phyloP scores from a whole-genome alignment of 176 grass and related monocot species.

The Tillandsia leiboldiana region DNA sequence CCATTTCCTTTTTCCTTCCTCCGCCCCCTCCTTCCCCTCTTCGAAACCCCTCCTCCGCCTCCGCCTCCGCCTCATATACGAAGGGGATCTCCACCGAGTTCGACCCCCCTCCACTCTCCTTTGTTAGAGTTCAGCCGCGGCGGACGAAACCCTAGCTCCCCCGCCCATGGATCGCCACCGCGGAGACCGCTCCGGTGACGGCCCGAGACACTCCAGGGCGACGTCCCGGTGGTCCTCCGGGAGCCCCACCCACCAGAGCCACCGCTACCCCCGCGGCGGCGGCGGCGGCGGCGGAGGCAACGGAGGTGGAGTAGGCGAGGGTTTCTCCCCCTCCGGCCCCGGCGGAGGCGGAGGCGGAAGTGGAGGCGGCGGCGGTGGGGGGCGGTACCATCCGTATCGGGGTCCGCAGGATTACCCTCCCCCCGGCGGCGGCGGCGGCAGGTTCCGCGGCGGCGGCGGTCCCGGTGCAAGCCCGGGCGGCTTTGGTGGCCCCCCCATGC shows the following conservation, averaged over 20 bases:
- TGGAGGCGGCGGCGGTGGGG: neutral
- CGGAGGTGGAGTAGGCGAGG: slow-evolving; percentile 4
- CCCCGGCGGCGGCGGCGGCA: neutral
- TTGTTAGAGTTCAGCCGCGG: neutral
- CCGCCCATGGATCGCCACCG: slow-evolving; percentile 13
- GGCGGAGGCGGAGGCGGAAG: neutral
- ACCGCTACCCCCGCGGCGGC: slow-evolving; percentile 9
- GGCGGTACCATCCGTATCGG: slow-evolving; percentile 20
- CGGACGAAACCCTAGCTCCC: neutral
- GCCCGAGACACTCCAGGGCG: neutral
- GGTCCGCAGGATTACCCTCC: slow-evolving; percentile 12
- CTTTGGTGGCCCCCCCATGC: neutral
- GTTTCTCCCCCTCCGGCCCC: slow-evolving; percentile 3
- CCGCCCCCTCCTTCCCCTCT: neutral
- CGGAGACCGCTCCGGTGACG: slow-evolving; percentile 8
- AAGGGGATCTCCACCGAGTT: neutral
- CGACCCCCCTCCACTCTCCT: neutral
- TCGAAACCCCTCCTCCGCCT: neutral
- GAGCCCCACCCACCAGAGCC: slow-evolving; percentile 16
- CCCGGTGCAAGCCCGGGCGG: neutral
- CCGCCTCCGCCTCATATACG: neutral
- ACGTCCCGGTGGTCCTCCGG: slow-evolving; percentile 22
- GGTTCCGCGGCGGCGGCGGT: neutral
- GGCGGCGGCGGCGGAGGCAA: neutral
- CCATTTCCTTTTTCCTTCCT: neutral